Base-by-base conservation (phyloP, 306 rosid species). In the Biancaea sappan region DNA sequence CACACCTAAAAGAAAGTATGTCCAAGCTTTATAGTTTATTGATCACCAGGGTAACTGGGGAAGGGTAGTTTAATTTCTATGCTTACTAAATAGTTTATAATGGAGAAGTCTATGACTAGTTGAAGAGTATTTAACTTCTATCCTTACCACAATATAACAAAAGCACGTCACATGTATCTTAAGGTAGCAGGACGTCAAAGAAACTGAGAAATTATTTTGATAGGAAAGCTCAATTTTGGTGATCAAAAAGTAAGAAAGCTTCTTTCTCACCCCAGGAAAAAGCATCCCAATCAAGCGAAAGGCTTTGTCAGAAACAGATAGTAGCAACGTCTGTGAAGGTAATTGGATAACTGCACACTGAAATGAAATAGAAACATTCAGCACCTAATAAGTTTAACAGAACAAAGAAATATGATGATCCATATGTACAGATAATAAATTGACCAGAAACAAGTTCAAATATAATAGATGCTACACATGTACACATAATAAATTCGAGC, bases 291-390 rank as follows among this genome's bases (percentile, higher is more conserved):
- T 90, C 89, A 94, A 86, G 85, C 98, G 98, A 88, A 52, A 88
- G 63, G 97, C 95, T 83, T 88, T 92, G 84, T 94, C 96, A 10
- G 99, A 90, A 75, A 92, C 97, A 25, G 98, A 94, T 25, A 94
- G 88, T 72, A 92, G 92, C 89, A 94, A 66, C 0, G 99, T 94
- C 88, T 94, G 97, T 18, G 99, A 92, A 29, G 99, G 98, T 79
- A 94, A 72, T 68, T 94, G 98, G 75, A 94, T 94, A 73, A 92
- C 99, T 25, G 99, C 99, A 87, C 99, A 94, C 99, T 94, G 93
- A 64, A 83, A 73, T 70, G 18, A 76, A 84, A 80, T 8, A n/a
- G 29, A 53, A 66, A 60, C 13, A 29, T 58, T 69, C 28, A 76
- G 21, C 46, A 72, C 57, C 66, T 61, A 74, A 58, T 34, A 37